Conservation (phyloP, 768 basidiomycete species). For the Suillus alpinus region DNA sequence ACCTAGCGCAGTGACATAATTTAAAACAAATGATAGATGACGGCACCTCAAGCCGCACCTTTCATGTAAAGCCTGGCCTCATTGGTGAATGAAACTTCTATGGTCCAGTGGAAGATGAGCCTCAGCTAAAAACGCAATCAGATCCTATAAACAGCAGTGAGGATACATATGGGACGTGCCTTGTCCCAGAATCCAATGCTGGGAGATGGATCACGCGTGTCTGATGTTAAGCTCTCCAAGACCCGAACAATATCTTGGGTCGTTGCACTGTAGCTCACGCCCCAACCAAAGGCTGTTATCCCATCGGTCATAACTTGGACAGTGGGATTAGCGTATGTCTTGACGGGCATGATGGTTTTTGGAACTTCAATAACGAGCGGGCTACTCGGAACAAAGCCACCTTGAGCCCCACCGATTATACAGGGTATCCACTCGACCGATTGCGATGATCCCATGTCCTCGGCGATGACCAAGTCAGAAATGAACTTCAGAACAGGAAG, state of each 20-base stretch:
- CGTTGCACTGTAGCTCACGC: slow-evolving; percentile 80
- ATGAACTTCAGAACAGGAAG: slow-evolving; percentile 59
- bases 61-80: slow-evolving; percentile 84
- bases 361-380: slow-evolving; percentile 65
- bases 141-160: neutral
- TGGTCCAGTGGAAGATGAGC: slow-evolving; percentile 81
- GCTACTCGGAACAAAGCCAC: slow-evolving; percentile 47
- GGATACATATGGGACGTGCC: slow-evolving; percentile 33
- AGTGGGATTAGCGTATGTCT: slow-evolving; percentile 79
- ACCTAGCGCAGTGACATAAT: slow-evolving; percentile 42
- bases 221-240: slow-evolving; percentile 74
- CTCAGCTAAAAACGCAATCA: slow-evolving; percentile 48
- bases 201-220: slow-evolving; percentile 79
- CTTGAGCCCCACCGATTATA: slow-evolving; percentile 54
- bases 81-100: slow-evolving; percentile 61
- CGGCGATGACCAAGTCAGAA: slow-evolving; percentile 79
- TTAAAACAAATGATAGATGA: neutral
- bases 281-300: slow-evolving; percentile 82
- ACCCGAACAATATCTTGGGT: slow-evolving; percentile 85
- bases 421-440: slow-evolving; percentile 75
- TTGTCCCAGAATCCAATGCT: slow-evolving; percentile 95
- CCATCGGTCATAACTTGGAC: slow-evolving; percentile 63
- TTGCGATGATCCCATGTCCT: slow-evolving; percentile 71
- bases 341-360: slow-evolving; percentile 94
- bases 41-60: slow-evolving; percentile 43